These are phyloP conservation scores for Westerdykella ornata DNA, from an alignment of 2,329 filamentous ascomycete genomes.

Conservation along the genomic window DNA sequence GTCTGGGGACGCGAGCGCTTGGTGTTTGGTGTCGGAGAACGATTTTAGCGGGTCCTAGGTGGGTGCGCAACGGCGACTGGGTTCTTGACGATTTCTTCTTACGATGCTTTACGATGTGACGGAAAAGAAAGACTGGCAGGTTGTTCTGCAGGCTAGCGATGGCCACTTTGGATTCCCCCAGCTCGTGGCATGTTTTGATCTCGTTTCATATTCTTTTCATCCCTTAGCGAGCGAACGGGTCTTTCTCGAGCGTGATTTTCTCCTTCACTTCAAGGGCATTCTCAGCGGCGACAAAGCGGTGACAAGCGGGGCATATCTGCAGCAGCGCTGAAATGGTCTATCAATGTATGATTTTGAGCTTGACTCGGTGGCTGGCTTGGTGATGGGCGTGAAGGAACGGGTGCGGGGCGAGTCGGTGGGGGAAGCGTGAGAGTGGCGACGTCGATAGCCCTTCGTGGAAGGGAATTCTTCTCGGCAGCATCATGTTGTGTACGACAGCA, in stretches of 20 bases:
- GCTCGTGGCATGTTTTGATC: constrained; percentile 24
- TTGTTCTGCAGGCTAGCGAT: constrained; percentile 43
- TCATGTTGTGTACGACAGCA: too few relatives aligned
- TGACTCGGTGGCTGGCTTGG: constrained; percentile 4
- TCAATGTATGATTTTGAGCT: background rate
- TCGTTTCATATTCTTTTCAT: constrained; percentile 10
- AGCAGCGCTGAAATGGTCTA: too few relatives aligned
- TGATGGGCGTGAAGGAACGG: background rate
- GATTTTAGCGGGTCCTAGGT: too few relatives aligned
- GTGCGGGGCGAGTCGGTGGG: too few relatives aligned
- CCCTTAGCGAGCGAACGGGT: too few relatives aligned
- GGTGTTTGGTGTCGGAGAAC: too few relatives aligned
- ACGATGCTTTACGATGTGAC: constrained; percentile 49
- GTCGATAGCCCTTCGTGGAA: too few relatives aligned
- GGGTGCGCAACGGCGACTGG: too few relatives aligned
- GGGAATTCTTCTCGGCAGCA: too few relatives aligned
- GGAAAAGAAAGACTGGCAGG: constrained; percentile 46
- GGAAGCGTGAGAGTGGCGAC: too few relatives aligned
- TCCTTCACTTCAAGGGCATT: background rate
- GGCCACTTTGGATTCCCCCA: constrained; percentile 41
- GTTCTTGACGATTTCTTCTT: constrained; percentile 36
- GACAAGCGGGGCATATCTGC: background rate
- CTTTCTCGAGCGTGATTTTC: too few relatives aligned
- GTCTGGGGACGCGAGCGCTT: too few relatives aligned
- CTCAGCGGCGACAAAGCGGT: background rate